Conservation (phyloP, 208 protist genomes). For the Leishmania guyanensis region DNA sequence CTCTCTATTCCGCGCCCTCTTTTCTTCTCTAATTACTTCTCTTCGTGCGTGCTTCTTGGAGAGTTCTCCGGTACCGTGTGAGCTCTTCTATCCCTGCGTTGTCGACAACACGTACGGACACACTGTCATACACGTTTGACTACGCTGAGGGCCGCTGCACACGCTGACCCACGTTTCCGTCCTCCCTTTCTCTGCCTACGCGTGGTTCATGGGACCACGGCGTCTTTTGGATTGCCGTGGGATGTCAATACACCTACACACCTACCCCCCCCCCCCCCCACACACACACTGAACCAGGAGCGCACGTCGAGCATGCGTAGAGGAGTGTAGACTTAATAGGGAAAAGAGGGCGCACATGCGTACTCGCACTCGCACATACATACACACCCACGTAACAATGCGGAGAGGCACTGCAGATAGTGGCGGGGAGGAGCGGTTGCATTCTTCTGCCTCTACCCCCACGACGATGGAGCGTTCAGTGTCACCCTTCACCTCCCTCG, state of each 20-base stretch:
- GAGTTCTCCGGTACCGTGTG: background rate
- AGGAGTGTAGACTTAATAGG: background rate
- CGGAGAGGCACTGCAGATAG: background rate
- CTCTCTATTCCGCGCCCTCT: background rate
- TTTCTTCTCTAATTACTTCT: background rate
- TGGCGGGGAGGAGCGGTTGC: background rate
- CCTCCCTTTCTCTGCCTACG: background rate
- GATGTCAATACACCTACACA: background rate
- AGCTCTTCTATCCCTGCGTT: background rate
- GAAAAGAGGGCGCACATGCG: background rate
- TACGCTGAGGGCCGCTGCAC: background rate
- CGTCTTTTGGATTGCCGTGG: background rate
- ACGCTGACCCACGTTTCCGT: too few species aligned
- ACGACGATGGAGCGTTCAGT: background rate
- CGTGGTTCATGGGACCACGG: background rate
- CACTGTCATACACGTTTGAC: background rate
- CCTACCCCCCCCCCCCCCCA: background rate
- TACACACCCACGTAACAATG: background rate
- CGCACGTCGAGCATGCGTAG: background rate
- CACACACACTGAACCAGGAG: background rate
- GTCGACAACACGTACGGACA: background rate
- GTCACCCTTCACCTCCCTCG: slow-evolving; percentile 7
- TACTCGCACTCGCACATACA: background rate
- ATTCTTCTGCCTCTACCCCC: background rate
- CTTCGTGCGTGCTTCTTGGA: background rate